These are phyloP conservation scores for Favolaschia claudopus DNA, from an alignment of 768 basidiomycete species.

Conservation along the genomic window DNA sequence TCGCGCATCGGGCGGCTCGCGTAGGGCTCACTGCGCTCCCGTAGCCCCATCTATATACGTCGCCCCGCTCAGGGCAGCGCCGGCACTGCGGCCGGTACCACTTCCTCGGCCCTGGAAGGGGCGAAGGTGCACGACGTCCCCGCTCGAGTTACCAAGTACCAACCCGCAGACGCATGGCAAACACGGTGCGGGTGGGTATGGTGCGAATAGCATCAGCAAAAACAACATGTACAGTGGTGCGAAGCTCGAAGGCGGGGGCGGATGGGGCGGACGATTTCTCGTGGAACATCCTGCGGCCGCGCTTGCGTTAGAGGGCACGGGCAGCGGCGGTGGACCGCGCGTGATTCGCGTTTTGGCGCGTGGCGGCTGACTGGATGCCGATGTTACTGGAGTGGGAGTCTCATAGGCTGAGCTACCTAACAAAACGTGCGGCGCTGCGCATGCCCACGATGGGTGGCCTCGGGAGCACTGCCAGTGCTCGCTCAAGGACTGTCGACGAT, in stretches of 20 bases:
- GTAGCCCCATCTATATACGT: conserved; percentile 56
- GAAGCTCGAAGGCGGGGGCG: conserved; percentile 9
- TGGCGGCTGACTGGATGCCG: conserved; percentile 80
- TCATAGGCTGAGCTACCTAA: too few relatives aligned
- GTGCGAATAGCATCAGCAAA: conserved; percentile 2
- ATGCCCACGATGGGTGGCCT: too few relatives aligned
- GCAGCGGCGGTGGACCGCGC: conserved; percentile 74
- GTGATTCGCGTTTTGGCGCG: conserved; percentile 83
- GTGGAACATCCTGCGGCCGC: conserved; percentile 83
- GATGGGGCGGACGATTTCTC: conserved; percentile 41
- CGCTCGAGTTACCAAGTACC: too few relatives aligned
- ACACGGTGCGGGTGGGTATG: conserved; percentile 30
- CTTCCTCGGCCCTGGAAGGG: too few relatives aligned
- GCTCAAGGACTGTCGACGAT: too few relatives aligned
- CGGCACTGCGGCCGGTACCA: background rate
- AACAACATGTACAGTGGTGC: too few relatives aligned
- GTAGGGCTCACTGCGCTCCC: conserved; percentile 68
- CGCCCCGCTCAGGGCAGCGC: background rate
- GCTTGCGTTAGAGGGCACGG: conserved; percentile 87
- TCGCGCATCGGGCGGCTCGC: conserved; percentile 71
- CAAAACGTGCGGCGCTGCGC: too few relatives aligned
- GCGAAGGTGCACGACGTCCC: conserved; percentile 38
- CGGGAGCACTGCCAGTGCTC: too few relatives aligned
- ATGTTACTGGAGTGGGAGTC: too few relatives aligned
- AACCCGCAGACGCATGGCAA: too few relatives aligned